Percentiles rank a stretch among this genome's conserved stretches.
These are phyloP conservation scores for Colletotrichum theobromicola DNA, from an alignment of 2,329 filamentous ascomycete genomes.

Conservation along the genomic window DNA sequence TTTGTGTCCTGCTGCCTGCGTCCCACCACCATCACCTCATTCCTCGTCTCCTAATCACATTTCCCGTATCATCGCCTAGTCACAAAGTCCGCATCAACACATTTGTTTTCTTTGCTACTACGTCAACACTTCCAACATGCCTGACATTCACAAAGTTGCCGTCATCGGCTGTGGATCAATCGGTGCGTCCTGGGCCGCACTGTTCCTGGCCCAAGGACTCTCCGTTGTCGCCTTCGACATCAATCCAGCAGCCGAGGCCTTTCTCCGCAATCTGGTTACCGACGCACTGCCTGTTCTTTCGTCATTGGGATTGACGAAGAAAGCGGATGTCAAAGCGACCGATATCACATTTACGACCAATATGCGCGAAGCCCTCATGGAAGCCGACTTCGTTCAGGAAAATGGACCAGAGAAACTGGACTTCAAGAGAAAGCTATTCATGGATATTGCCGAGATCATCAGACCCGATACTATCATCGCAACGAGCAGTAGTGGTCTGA, in stretches of 20 bases:
- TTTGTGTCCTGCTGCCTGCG: background rate
- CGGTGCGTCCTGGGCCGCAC: constrained; percentile 43
- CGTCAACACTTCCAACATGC: background rate
- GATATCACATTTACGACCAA: constrained; percentile 7
- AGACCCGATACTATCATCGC: constrained; percentile 40
- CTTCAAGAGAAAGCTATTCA: constrained; percentile 42
- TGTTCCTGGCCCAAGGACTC: constrained; percentile 35
- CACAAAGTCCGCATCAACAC: background rate
- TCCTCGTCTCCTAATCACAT: no score
- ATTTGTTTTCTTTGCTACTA: background rate
- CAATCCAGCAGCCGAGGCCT: constrained; percentile 35
- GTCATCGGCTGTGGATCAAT: constrained; percentile 38
- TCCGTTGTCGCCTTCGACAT: constrained; percentile 46
- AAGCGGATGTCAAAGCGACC: background rate
- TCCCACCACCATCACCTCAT: no score
- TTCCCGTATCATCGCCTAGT: background rate
- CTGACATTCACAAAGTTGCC: constrained; percentile 27
- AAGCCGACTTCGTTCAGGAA: constrained; percentile 40
- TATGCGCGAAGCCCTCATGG: constrained; percentile 7
- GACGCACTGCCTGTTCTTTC: constrained; percentile 8
- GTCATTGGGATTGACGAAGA: background rate
- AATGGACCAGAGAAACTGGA: constrained; percentile 44
- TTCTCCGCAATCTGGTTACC: constrained; percentile 24
- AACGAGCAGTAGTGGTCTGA: constrained; percentile 26
- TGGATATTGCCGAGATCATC: constrained; percentile 33